Conservation (phyloP, 2,329 filamentous ascomycete genomes). For the Ustilaginoidea virens region DNA sequence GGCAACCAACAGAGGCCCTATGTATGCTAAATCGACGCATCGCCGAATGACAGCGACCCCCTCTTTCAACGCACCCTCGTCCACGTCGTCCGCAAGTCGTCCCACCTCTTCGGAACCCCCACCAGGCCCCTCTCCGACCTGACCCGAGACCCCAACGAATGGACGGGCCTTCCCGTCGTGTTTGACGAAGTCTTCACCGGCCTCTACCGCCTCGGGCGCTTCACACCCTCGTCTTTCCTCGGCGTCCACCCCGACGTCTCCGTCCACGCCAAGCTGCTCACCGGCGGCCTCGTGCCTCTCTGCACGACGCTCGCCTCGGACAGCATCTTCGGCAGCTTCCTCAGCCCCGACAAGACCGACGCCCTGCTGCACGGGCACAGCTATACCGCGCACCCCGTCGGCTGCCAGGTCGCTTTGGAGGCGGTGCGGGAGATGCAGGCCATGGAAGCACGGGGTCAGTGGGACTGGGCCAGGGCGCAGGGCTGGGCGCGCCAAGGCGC, state of each 20-base stretch:
- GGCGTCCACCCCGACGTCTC: constrained; percentile 55
- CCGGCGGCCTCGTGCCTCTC: constrained; percentile 63
- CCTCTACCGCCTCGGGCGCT: constrained; percentile 63
- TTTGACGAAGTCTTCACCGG: constrained; percentile 85
- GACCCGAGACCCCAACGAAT: constrained; percentile 21
- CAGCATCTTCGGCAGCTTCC: constrained; percentile 56
- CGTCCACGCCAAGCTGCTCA: constrained; percentile 72
- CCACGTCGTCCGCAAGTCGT: constrained; percentile 44
- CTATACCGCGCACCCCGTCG: constrained; percentile 73
- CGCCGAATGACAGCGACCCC: constrained; percentile 65
- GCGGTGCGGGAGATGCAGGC: constrained; percentile 42
- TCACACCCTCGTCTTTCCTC: constrained; percentile 56
- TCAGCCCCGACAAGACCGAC: constrained; percentile 58
- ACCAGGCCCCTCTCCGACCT: constrained; percentile 2
- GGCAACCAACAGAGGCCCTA: neutral
- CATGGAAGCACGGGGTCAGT: constrained; percentile 40
- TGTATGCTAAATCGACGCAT: neutral
- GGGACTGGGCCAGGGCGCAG: constrained; percentile 36
- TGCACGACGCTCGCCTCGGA: constrained; percentile 63
- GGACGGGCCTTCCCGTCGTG: constrained; percentile 63
- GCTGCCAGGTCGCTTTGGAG: constrained; percentile 62
- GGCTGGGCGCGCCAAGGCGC: constrained; percentile 18
- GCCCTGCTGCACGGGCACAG: constrained; percentile 73
- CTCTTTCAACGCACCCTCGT: constrained; percentile 64
- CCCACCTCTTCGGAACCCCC: constrained; percentile 33